Base-by-base conservation (phyloP, 371 early-diverging fungal species). In the Syncephalastrum monosporum region DNA sequence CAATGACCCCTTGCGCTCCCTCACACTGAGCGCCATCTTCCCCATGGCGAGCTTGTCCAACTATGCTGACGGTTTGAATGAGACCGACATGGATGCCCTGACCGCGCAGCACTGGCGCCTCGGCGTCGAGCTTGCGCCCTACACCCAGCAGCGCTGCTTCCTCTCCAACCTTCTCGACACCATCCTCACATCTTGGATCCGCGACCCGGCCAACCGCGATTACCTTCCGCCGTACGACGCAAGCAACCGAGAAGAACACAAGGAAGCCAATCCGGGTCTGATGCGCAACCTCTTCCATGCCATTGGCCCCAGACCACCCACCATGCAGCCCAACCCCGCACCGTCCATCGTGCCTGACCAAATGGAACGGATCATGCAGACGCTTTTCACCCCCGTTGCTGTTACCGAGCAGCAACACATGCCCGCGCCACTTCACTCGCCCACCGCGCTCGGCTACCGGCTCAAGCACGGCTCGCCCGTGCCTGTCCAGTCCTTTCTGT, bases 1-100 rank as follows among this genome's bases (percentile, higher is more conserved):
- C 15, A 88, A 88, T 51, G 89, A 92, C 56, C 92, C 91, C 4
- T 67, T 92, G 7, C 77, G 81, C 3, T 65, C 82, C 0, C 21
- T 92, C 2, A 72, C 75, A 0, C 70, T 92, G 7, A 72, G 66
- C 41, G 86, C 91, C 0, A 56, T 84, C 8, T 91, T 91, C 60
- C 88, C 88, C 14, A 67, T 79, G 12, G 69, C 80, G 0, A 71
- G 79, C 1, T 42, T 62, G 67, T n/a, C 42, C n/a, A 60, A 69
- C 2, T 87, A 84, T 50, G 50, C 81, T 42, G 79, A 82, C 25
- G 74, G 67, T 47, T 61, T 71, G 15, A 62, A 71, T 19, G 53
- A 75, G 3, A 66, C 67, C n/a, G 77, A 81, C 14, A 82, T 87
- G 82, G 84, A 86, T 57, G 85, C 86, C 12, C 64, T 76, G 24